Conservation (phyloP, 352 stramenopile species). For the Pythium phragmitis region DNA sequence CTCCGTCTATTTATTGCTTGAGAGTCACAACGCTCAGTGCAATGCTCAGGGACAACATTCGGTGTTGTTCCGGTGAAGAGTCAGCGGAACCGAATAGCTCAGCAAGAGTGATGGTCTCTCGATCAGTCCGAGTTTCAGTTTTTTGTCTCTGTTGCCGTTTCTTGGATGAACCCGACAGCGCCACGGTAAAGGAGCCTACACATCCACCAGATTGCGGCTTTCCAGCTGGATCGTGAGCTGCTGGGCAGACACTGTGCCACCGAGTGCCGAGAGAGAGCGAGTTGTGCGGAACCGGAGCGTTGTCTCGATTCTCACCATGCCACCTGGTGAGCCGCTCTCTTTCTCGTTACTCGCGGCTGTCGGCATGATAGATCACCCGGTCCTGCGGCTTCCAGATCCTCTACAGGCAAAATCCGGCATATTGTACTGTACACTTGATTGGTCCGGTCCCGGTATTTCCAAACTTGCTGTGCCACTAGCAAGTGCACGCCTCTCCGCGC, state of each 20-base stretch:
- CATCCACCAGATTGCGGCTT: background rate
- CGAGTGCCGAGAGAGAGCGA: background rate
- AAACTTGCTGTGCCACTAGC: conserved; percentile 13
- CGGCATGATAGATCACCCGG: too few relatives aligned
- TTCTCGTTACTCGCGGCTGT: background rate
- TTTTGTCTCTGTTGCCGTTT: too few relatives aligned
- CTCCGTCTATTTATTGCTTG: too few relatives aligned
- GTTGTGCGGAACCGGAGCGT: background rate
- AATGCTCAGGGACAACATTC: background rate
- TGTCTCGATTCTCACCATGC: background rate
- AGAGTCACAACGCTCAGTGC: too few relatives aligned
- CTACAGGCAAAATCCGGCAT: too few relatives aligned
- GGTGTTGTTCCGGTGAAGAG: background rate
- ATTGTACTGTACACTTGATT: background rate
- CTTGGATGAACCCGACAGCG: background rate
- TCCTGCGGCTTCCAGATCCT: too few relatives aligned
- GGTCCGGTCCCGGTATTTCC: conserved; percentile 7
- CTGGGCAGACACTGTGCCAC: background rate
- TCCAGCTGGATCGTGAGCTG: background rate
- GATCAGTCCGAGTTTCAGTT: background rate
- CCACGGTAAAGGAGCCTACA: background rate
- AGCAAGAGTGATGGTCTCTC: conserved; percentile 2
- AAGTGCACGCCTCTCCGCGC: background rate
- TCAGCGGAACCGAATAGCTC: conserved; percentile 7
- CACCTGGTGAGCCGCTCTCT: background rate